Conservation (phyloP, 805 yeast species). For the Lipomyces sp. region DNA sequence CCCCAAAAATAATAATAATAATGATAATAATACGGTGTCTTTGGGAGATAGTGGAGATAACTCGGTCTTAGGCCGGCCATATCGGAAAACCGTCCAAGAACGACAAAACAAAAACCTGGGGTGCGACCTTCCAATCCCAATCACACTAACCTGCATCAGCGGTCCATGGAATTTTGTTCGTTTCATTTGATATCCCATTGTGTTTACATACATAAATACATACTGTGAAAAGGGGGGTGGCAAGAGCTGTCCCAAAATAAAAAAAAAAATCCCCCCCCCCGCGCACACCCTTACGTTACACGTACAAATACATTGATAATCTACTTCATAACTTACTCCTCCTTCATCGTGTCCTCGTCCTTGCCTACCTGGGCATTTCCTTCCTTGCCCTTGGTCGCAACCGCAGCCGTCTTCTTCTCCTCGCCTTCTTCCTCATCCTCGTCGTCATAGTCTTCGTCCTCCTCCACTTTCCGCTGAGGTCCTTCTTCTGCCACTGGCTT, state of each 20-base stretch:
- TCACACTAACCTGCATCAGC: no score
- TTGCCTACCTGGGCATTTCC: constrained; percentile 18
- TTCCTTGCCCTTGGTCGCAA: constrained; percentile 1
- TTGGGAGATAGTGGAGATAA: neutral
- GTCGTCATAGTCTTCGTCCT: constrained; percentile 36
- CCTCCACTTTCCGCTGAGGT: constrained; percentile 36
- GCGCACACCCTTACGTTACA: neutral
- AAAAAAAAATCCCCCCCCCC: no score
- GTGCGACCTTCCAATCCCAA: no score
- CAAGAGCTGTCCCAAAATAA: no score
- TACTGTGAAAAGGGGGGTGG: no score
- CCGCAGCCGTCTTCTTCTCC: constrained; percentile 10
- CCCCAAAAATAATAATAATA: no score
- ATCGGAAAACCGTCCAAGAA: neutral
- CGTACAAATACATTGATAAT: neutral
- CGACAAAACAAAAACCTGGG: no score
- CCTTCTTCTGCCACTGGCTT: constrained; percentile 22
- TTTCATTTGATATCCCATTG: no score
- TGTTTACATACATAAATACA: no score
- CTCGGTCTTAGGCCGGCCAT: neutral
- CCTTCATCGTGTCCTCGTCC: neutral
- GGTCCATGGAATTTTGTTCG: no score
- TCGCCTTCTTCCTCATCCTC: constrained; percentile 30
- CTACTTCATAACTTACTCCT: no score
- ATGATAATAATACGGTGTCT: neutral